phyloP scores from a whole-genome alignment of 192 early-diverging fungal species.

The Coemansia sp. region DNA sequence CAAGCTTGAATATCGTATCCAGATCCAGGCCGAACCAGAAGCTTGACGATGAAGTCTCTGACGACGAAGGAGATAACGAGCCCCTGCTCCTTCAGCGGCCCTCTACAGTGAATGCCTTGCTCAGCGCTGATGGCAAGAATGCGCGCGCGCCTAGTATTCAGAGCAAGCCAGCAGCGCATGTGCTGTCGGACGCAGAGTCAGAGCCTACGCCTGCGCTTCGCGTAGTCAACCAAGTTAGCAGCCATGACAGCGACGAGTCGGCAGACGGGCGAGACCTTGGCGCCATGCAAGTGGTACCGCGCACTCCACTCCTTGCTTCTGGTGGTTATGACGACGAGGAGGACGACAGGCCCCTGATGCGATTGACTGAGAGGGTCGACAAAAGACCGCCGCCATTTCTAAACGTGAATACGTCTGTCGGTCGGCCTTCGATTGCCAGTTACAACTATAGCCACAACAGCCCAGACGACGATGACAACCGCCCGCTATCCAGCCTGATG shows the following conservation, averaged over 20 bases:
- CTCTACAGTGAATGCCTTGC: not conserved
- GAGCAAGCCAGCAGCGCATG: not conserved
- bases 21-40: not conserved
- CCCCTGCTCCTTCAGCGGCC: not conserved
- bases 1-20: constrained; percentile 35
- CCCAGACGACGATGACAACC: constrained; percentile 44
- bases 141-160: not conserved
- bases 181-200: constrained; percentile 1
- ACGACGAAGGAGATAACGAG: constrained; percentile 13
- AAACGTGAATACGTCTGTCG: constrained; percentile 19
- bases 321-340: constrained; percentile 26
- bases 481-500: constrained; percentile 45
- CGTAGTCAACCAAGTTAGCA: constrained; percentile 29
- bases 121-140: not conserved
- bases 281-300: constrained; percentile 8
- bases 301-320: not conserved
- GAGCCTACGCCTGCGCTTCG: constrained; percentile 14
- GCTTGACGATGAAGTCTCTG: not conserved
- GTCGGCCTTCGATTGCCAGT: not conserved
- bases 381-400: constrained; percentile 11
- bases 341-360: constrained; percentile 42
- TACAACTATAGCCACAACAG: constrained; percentile 7
- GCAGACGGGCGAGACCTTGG: constrained; percentile 7
- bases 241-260: constrained; percentile 18
- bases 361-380: constrained; percentile 17